Base-by-base conservation (phyloP, 495 filamentous ascomycete species). In the Aspergillus sparsus region DNA sequence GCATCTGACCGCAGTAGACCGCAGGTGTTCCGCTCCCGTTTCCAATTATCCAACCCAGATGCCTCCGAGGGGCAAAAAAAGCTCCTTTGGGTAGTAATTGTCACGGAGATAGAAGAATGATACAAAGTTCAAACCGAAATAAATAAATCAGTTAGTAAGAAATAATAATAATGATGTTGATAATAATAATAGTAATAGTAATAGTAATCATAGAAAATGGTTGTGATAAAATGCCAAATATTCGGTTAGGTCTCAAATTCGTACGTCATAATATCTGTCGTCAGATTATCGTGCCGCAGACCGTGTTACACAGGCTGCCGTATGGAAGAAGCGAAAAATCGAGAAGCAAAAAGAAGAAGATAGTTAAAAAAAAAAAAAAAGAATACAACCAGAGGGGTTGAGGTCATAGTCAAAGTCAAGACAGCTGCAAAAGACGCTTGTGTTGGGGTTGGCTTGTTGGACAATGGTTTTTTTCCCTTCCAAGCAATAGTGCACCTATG, bases 181-280 rank as follows among this genome's bases (percentile, higher is more conserved):
- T 27, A 27, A 27, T 27, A 27, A 27, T 27, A 27, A 1, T 27
- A 27, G 21, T 27, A 27, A 27, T 27, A 27, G 21, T 27, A 27
- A 27, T 27, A 27, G 21, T 13, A 16, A 12, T 52, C n/a, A 6
- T 12, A 33, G 27, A 18, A 59, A 44, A 15, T 21, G 47, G 54
- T 10, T 27, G 21, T 27, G 21, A 27, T 41, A 33, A 33, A 54
- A 52, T 36, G 37, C n/a, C 27, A 49, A 32, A 52, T 12, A 15
- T 10, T 27, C 21, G 21, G 36, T 34, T 16, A 51, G 34, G 16
- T 46, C 6, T 44, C 60, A 57, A 42, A 62, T 46, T 60, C 53
- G 42, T 58, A 51, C 58, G 55, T 55, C 59, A 59, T 59, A 47
- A 60, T 61, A 51, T 62, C 54, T 59, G 56, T 58, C 55, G 56